Conservation (phyloP, 768 basidiomycete species). For the Leucocoprinus birnbaumii region DNA sequence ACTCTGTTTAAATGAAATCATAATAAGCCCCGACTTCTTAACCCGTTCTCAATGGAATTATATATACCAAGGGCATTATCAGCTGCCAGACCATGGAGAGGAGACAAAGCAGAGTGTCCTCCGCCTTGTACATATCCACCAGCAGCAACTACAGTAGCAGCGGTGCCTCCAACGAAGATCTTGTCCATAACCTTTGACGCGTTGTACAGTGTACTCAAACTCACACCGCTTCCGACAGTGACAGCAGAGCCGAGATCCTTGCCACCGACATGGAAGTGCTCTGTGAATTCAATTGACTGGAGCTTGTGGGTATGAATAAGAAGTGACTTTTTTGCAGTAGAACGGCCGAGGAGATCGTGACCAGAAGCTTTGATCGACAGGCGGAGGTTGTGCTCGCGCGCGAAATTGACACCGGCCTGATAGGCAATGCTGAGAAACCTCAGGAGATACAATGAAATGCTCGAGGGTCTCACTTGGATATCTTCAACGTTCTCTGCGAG, state of each 20-base stretch:
- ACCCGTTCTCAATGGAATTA: background rate
- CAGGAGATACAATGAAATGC: too few species aligned
- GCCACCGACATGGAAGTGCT: background rate
- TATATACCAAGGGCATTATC: constrained; percentile 16
- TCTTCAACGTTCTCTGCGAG: constrained; percentile 26
- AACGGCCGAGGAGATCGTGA: background rate
- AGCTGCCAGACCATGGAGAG: constrained; percentile 21
- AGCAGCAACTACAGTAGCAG: constrained; percentile 20
- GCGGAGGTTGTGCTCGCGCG: constrained; percentile 1
- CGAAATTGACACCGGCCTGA: background rate
- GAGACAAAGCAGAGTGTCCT: constrained; percentile 25
- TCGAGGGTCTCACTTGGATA: constrained; percentile 20
- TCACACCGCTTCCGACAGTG: constrained; percentile 23
- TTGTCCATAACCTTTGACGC: constrained; percentile 19
- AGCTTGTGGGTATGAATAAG: too few species aligned
- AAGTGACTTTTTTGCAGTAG: too few species aligned
- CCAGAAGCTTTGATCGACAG: too few species aligned
- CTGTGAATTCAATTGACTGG: too few species aligned
- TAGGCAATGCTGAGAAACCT: too few species aligned
- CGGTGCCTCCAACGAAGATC: constrained; percentile 19
- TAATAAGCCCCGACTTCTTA: background rate
- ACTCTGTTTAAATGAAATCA: constrained; percentile 16
- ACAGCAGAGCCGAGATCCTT: constrained; percentile 10
- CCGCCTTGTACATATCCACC: constrained; percentile 29
- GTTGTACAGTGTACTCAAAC: constrained; percentile 18